These are phyloP conservation scores for Citrus sinensis DNA, from an alignment of 345 rosid species.

Conservation along the genomic window DNA sequence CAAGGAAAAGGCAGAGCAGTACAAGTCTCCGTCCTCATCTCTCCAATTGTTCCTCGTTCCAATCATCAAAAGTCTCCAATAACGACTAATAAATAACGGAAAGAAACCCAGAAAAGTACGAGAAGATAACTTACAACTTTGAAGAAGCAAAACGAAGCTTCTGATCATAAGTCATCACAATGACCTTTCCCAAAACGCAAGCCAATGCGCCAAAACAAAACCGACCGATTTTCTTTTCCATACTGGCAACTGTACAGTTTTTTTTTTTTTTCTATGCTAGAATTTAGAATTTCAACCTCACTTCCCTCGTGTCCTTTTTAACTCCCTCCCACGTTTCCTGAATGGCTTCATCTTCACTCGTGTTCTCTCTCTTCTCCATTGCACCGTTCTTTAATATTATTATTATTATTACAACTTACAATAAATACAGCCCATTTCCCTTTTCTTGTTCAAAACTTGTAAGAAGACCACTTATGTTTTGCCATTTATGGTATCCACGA, in stretches of 20 bases:
- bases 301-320: constrained; percentile 15
- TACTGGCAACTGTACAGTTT: background rate
- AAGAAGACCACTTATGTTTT: background rate
- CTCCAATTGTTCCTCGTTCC: background rate
- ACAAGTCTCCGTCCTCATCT: background rate
- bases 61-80: background rate
- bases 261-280: background rate
- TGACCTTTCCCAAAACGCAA: background rate
- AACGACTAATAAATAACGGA: background rate
- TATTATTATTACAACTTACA: background rate
- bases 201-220: background rate
- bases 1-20: background rate
- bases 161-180: background rate
- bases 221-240: background rate
- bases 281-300: background rate
- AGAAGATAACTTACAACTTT: background rate
- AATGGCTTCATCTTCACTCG: constrained; percentile 1
- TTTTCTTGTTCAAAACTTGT: background rate
- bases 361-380: background rate
- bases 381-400: background rate
- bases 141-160: background rate
- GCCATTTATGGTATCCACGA: constrained; percentile 32
- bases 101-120: background rate
- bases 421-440: background rate
- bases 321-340: constrained; percentile 18